phyloP scores from a whole-genome alignment of 1,139 yeast genomes.

The Saccharomyces hybrid region DNA sequence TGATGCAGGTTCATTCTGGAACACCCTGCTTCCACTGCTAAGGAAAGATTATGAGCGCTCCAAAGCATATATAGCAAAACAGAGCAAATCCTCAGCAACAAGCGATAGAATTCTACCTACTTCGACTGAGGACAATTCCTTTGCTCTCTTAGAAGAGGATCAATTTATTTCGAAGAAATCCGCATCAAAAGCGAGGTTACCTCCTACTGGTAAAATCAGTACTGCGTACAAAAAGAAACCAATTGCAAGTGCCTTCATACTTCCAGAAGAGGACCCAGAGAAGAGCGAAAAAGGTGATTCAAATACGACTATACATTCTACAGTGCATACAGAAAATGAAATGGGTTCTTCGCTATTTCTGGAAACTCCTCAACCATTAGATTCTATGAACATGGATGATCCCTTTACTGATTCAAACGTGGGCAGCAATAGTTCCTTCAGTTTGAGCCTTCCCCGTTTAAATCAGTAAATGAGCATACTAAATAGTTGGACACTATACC shows the following conservation, averaged over 20 bases:
- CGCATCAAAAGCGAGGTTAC: conserved; percentile 74
- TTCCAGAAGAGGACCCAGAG: conserved; percentile 31
- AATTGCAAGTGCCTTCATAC: conserved; percentile 45
- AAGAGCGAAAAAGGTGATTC: conserved; percentile 4
- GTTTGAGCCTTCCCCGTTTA: background rate
- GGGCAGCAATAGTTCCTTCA: background rate
- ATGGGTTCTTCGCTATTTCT: background rate
- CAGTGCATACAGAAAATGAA: background rate
- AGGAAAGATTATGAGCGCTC: conserved; percentile 46
- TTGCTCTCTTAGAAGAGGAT: conserved; percentile 60
- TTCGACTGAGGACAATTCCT: conserved; percentile 25
- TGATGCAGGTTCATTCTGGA: conserved; percentile 45
- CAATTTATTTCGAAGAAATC: conserved; percentile 68
- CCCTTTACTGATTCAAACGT: background rate
- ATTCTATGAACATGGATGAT: background rate
- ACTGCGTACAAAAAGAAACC: conserved; percentile 58
- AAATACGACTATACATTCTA: background rate
- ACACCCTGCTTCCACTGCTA: conserved; percentile 47
- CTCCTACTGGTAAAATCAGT: conserved; percentile 84
- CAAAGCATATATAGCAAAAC: conserved; percentile 38
- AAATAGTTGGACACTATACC: background rate
- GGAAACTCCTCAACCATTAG: background rate
- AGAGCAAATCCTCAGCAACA: conserved; percentile 38
- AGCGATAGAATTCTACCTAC: conserved; percentile 38
- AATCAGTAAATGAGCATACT: background rate